Percentiles rank a stretch among this genome's conserved stretches.
phyloP scores from a whole-genome alignment of 306 rosid genomes.

The Morella rubra region DNA sequence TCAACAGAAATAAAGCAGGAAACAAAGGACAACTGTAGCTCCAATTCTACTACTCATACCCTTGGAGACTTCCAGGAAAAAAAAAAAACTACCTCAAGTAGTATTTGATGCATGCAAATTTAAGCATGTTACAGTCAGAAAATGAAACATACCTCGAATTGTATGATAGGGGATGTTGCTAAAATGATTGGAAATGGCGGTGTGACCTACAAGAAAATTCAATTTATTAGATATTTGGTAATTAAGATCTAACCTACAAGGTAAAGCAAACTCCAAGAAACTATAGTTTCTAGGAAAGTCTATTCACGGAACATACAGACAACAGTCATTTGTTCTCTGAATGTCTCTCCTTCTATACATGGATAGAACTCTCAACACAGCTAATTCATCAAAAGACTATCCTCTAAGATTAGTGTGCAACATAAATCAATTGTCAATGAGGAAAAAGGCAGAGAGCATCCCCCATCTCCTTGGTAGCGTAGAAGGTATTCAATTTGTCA shows the following conservation, averaged over 20 bases:
- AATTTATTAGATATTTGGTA: conserved; percentile 29
- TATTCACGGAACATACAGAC: neutral
- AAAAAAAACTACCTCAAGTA: neutral
- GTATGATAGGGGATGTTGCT: conserved; percentile 74
- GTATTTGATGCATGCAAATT: neutral
- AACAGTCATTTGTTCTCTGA: neutral
- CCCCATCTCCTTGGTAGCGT: neutral
- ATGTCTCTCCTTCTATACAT: neutral
- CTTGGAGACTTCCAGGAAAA: neutral
- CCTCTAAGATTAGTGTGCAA: neutral
- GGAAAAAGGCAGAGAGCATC: neutral
- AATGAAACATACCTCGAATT: conserved; percentile 71
- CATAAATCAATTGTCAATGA: neutral
- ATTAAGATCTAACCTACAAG: neutral
- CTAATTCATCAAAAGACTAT: neutral
- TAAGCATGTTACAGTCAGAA: neutral
- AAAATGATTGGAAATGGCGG: conserved; percentile 76
- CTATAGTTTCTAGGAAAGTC: neutral
- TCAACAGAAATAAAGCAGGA: neutral
- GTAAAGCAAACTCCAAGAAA: too few species aligned
- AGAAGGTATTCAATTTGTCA: too few species aligned
- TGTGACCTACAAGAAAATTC: conserved; percentile 69
- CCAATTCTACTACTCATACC: neutral
- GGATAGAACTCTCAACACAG: neutral
- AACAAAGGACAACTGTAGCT: neutral